Percentiles rank a stretch among this genome's conserved stretches.
Evolutionary conservation across 2,329 filamentous ascomycete species (phyloP).

Genomic region (Zelopaecilomyces penicillatus): DNA sequence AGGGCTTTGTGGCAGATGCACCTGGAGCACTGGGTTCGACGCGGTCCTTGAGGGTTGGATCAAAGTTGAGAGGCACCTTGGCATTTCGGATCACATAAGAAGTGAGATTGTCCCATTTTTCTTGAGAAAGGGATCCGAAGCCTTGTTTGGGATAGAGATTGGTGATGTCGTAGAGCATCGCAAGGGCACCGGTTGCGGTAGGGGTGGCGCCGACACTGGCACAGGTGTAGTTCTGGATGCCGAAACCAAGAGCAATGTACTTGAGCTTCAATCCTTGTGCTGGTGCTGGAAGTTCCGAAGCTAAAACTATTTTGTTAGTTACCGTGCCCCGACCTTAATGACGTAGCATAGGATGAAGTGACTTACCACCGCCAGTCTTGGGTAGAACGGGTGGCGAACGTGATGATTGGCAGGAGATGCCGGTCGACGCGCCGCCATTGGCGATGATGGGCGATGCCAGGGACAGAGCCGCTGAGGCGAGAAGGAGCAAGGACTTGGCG

Average conservation of each 20-base stretch:
- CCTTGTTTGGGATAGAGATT: conserved; percentile 40
- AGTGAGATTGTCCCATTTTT: conserved; percentile 33
- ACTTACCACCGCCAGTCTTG: conserved; percentile 30
- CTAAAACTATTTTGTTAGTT: conserved; percentile 19
- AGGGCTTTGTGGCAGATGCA: conserved; percentile 38
- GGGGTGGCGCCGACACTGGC: conserved; percentile 24
- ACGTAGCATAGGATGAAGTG: background rate
- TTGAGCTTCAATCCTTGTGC: conserved; percentile 34
- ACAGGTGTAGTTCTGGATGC: conserved; percentile 64
- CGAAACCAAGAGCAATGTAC: conserved; percentile 53
- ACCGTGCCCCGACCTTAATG: background rate
- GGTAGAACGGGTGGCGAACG: conserved; percentile 24
- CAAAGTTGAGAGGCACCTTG: conserved; percentile 40
- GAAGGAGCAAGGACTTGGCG: conserved; percentile 23
- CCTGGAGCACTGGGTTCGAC: conserved; percentile 25
- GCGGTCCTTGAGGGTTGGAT: conserved; percentile 18
- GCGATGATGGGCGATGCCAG: conserved; percentile 18
- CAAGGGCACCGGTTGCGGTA: conserved; percentile 44
- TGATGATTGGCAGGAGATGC: background rate
- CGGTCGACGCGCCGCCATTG: background rate
- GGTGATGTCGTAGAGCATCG: conserved; percentile 51
- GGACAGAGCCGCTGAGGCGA: conserved; percentile 26
- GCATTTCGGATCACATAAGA: conserved; percentile 31
- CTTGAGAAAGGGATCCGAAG: conserved; percentile 26
- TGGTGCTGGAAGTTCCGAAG: conserved; percentile 35